Conservation (phyloP, 2,329 filamentous ascomycete genomes). For the Monilinia vaccinii-corymbosi region DNA sequence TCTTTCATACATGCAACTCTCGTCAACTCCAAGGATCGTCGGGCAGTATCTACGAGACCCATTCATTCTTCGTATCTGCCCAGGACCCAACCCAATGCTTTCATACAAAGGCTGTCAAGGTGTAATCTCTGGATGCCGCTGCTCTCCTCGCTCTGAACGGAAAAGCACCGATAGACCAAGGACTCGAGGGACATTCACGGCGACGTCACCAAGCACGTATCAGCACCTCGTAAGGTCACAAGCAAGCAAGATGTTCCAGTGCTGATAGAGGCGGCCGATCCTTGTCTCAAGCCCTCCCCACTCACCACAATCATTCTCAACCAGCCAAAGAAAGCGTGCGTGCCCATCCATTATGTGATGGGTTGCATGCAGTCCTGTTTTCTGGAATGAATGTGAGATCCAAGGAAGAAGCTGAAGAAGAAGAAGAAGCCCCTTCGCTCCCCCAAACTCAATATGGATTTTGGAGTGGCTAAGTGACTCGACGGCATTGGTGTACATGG, state of each 20-base stretch:
- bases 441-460: background rate
- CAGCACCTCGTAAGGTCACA: too few species aligned
- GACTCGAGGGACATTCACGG: background rate
- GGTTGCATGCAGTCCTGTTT: too few species aligned
- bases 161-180: slow-evolving; percentile 1
- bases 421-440: background rate
- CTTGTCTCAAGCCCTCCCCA: background rate
- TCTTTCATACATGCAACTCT: background rate
- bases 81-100: background rate
- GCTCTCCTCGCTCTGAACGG: too few species aligned
- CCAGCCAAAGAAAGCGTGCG: background rate
- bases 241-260: too few species aligned
- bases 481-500: too few species aligned
- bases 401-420: background rate
- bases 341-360: background rate
- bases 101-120: background rate
- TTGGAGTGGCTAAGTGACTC: background rate
- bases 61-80: background rate
- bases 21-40: background rate
- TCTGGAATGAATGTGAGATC: background rate
- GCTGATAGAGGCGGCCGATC: too few species aligned
- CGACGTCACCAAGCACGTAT: slow-evolving; percentile 1
- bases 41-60: background rate
- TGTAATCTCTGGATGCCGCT: too few species aligned
- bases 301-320: background rate